Percentiles rank a stretch among this genome's conserved stretches.
phyloP scores from a whole-genome alignment of 1,284 basidiomycete genomes.

The Sanguinoderma infundibulare region DNA sequence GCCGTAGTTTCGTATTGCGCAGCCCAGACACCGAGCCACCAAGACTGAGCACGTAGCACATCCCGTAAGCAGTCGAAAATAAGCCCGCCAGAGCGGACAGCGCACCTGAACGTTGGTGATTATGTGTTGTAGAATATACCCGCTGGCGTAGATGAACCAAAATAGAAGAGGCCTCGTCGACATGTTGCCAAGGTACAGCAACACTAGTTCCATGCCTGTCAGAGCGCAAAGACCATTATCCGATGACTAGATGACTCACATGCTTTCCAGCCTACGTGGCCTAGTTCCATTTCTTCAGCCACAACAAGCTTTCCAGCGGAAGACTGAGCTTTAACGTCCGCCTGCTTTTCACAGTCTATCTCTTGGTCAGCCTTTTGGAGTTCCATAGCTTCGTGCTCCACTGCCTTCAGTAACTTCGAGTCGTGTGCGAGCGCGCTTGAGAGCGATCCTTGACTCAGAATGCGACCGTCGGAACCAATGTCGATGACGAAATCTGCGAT shows the following conservation, averaged over 20 bases:
- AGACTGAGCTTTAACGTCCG: slow-evolving; percentile 28
- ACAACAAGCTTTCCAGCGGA: slow-evolving; percentile 54
- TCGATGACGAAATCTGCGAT: slow-evolving; percentile 68
- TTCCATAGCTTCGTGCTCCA: slow-evolving; percentile 43
- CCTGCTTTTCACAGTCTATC: slow-evolving; percentile 41
- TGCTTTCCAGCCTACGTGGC: slow-evolving; percentile 54
- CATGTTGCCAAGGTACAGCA: slow-evolving; percentile 35
- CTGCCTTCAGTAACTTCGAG: slow-evolving; percentile 43
- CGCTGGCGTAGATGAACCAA: slow-evolving; percentile 36
- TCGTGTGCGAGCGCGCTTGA: slow-evolving; percentile 48
- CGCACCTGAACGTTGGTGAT: slow-evolving; percentile 16
- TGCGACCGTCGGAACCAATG: slow-evolving; percentile 54
- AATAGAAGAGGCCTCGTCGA: slow-evolving; percentile 36
- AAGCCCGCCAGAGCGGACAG: not conserved
- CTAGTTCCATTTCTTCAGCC: slow-evolving; percentile 63
- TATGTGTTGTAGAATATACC: not conserved
- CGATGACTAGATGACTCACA: slow-evolving; percentile 44
- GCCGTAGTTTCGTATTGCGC: slow-evolving; percentile 36
- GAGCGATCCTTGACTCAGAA: slow-evolving; percentile 52
- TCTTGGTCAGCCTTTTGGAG: slow-evolving; percentile 46
- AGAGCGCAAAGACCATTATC: slow-evolving; percentile 27
- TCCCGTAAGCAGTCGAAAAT: slow-evolving; percentile 8
- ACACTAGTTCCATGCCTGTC: slow-evolving; percentile 40
- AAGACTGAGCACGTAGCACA: slow-evolving; percentile 28
- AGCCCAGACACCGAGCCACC: slow-evolving; percentile 38